Evolutionary conservation across 352 stramenopile species (phyloP).

Genomic region (Phytophthora lateralis): DNA sequence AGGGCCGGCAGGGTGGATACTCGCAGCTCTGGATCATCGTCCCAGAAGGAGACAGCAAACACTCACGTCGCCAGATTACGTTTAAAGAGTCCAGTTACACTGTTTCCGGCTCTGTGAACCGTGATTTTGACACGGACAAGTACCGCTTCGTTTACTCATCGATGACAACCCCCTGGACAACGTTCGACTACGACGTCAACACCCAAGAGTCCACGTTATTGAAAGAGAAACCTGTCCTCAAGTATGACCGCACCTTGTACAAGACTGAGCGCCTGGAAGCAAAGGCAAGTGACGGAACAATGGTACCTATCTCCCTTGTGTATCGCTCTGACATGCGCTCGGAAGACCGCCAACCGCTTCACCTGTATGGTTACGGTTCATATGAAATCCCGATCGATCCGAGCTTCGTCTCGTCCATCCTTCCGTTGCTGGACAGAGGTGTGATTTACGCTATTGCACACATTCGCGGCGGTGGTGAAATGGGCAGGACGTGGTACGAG

Average conservation of each 20-base stretch:
- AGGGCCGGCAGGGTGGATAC: constrained; percentile 86
- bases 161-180: constrained; percentile 90
- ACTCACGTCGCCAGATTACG: constrained; percentile 63
- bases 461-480: constrained; percentile 97
- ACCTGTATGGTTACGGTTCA: constrained; percentile 96
- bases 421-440: constrained; percentile 95
- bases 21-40: constrained; percentile 88
- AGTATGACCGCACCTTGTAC: constrained; percentile 94
- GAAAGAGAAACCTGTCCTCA: constrained; percentile 93
- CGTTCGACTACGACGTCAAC: constrained; percentile 86
- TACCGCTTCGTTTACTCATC: constrained; percentile 94
- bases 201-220: constrained; percentile 73
- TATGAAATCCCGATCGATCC: constrained; percentile 96
- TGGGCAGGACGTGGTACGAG: constrained; percentile 98
- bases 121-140: constrained; percentile 88
- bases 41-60: constrained; percentile 54
- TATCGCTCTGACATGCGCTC: constrained; percentile 72
- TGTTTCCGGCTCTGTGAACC: constrained; percentile 77
- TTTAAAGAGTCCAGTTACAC: constrained; percentile 93
- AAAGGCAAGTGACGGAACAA: constrained; percentile 85
- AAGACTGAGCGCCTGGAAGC: constrained; percentile 91
- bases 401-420: constrained; percentile 89
- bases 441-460: constrained; percentile 97
- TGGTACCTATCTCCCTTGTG: constrained; percentile 84
- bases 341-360: constrained; percentile 68